Evolutionary conservation across 1,284 basidiomycete genomes (phyloP).

Genomic region (Vanrija pseudolonga): DNA sequence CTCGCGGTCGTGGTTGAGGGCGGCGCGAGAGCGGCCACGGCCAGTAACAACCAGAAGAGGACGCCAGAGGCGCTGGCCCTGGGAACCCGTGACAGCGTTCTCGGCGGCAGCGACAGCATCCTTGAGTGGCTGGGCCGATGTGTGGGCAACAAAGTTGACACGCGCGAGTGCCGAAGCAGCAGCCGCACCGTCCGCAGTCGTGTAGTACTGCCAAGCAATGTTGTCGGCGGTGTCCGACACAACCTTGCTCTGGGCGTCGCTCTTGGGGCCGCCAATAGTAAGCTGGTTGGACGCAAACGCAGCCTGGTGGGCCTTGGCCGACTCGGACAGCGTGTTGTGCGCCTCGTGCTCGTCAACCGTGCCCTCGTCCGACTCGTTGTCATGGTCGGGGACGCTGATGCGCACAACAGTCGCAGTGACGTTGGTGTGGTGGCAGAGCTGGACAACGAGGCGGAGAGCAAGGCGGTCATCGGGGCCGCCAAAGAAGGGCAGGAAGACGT

Average conservation of each 20-base stretch:
- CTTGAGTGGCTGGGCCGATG: slow-evolving; percentile 39
- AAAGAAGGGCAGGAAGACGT: slow-evolving; percentile 82
- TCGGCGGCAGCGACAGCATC: slow-evolving; percentile 58
- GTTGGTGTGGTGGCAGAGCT: slow-evolving; percentile 63
- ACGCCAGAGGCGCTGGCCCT: slow-evolving; percentile 54
- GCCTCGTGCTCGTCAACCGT: slow-evolving; percentile 17
- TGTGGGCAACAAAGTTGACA: slow-evolving; percentile 32
- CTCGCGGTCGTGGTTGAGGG: slow-evolving; percentile 58
- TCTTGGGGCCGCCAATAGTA: slow-evolving; percentile 34
- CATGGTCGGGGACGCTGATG: slow-evolving; percentile 44
- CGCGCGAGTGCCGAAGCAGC: slow-evolving; percentile 20
- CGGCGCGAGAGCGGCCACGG: slow-evolving; percentile 64
- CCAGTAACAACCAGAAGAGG: slow-evolving; percentile 63
- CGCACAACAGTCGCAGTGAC: slow-evolving; percentile 68
- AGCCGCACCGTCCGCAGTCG: slow-evolving; percentile 16
- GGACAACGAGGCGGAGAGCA: slow-evolving; percentile 71
- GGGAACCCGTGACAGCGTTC: slow-evolving; percentile 50
- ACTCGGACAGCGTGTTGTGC: slow-evolving; percentile 21
- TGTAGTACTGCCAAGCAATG: slow-evolving; percentile 47
- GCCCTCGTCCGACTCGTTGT: slow-evolving; percentile 51
- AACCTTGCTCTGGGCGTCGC: slow-evolving; percentile 32
- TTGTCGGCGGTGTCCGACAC: slow-evolving; percentile 51
- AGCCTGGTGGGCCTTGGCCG: slow-evolving; percentile 38
- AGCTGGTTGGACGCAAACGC: slow-evolving; percentile 44
- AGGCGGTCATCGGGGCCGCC: slow-evolving; percentile 88